These are phyloP conservation scores for Cynanchum wilfordii DNA, from an alignment of 257 asterid species.

Conservation along the genomic window DNA sequence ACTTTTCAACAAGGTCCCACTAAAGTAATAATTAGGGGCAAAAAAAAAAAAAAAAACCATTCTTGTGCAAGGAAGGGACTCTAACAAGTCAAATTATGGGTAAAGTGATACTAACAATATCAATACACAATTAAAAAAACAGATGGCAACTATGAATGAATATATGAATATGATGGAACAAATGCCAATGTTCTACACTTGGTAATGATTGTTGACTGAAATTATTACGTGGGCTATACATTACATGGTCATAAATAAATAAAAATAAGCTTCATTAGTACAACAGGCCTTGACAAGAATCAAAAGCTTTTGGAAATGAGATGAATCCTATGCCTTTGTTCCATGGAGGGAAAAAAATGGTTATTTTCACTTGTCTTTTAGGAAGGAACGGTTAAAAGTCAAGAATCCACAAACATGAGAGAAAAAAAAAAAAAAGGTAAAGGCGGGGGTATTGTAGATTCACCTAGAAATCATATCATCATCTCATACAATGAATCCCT, in stretches of 20 bases:
- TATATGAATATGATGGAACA: background rate
- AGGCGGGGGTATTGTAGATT: slow-evolving; percentile 22
- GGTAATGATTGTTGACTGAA: slow-evolving; percentile 11
- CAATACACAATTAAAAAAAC: slow-evolving; percentile 10
- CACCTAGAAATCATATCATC: slow-evolving; percentile 35
- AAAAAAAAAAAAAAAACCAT: slow-evolving; percentile 18
- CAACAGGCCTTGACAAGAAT: background rate
- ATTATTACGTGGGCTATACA: background rate
- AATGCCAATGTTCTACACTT: slow-evolving; percentile 3
- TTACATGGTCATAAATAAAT: background rate
- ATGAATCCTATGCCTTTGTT: background rate
- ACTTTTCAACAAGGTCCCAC: slow-evolving; percentile 38
- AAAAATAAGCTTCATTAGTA: background rate
- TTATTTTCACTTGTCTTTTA: background rate
- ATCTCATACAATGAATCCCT: slow-evolving; percentile 24
- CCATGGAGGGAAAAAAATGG: background rate
- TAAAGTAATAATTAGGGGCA: background rate
- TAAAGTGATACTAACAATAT: slow-evolving; percentile 20
- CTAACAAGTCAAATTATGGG: slow-evolving; percentile 29
- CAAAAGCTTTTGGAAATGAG: background rate
- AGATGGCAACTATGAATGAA: slow-evolving; percentile 20
- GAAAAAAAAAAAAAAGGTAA: slow-evolving; percentile 9
- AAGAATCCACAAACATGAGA: slow-evolving; percentile 33
- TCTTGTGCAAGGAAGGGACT: slow-evolving; percentile 19
- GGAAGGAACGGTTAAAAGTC: slow-evolving; percentile 7